Evolutionary conservation across 345 rosid species (phyloP), one percentile per base, ranked within the genome.

Genomic region (Reutealis trisperma): DNA sequence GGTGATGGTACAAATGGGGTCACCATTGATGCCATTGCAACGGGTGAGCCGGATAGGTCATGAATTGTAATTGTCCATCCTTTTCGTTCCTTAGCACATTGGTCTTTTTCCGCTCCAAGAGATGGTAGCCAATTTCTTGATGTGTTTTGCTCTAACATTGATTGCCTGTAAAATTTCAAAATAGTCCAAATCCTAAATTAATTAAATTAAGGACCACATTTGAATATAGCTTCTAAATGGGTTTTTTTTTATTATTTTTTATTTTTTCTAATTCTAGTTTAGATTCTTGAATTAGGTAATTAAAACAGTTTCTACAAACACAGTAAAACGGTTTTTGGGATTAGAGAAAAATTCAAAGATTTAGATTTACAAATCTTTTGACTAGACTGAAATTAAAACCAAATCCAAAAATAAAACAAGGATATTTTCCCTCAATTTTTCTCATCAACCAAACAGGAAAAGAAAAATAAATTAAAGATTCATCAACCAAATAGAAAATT

Each of bases 21-120:
- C 41, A 93, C 98, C 99, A 96, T 96, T 3, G 98, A 93, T 2
- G 99, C 98, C 88, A 91, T 94, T 2, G 99, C 99, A 0, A 93
- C 99, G 0, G 99, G 99, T 2, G 98, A 96, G 0, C 99, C 99
- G 0, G 99, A 96, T 7, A 96, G 91, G 80, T 96, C 99, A 75
- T 96, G 99, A 80, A 96, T 84, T 44, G 94, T 93, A 44, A 96
- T 67, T 2, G 98, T 89, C 99, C 99, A 96, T 0, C 99, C 99
- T 78, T 96, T 96, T 16, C 99, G 80, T 77, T 96, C 99, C 72
- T 89, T 93, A 0, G 86, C 55, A 1, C 82, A 75, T 59, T 86
- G 91, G 4, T 89, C 97, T 22, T 86, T 92, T 0, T 90, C 96
- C 2, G 85, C 27, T 63, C 82, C 88, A 52, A 91, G 70, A 2